Base-by-base conservation (phyloP, 345 rosid species). In the Adansonia digitata region DNA sequence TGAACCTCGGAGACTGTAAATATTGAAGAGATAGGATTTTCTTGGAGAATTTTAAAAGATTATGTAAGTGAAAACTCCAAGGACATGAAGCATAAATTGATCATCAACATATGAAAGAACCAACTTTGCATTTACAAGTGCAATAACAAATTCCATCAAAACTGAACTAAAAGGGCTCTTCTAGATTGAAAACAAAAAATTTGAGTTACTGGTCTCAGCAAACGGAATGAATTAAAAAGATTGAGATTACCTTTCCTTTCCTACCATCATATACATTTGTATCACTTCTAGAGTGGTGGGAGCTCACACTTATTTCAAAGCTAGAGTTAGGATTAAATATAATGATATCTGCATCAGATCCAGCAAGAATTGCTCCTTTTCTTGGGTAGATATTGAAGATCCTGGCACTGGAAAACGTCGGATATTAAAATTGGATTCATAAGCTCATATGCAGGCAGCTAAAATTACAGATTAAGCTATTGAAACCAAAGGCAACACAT, bases 261-360 rank as follows among this genome's bases (percentile, higher is more conserved):
- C 84, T 82, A 22, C 96, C 94, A 52, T 95, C 98, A 24, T 79
- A 95, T 51, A 90, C 92, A 72, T 95, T 95, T 39, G 97, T 95
- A 86, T 95, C 98, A 24, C 83, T 71, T 89, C 88, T 86, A 35
- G 99, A 90, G 74, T 93, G 97, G 78, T 95, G 99, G 73, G 89
- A 82, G 79, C 74, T 89, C 67, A 89, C 77, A 81, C 85, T 91
- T 48, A 95, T 90, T 80, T 80, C 88, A 60, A 89, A 86, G 83
- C 87, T 95, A 15, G 97, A 80, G 80, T 91, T 90, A 62, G 99
- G 99, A 72, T 95, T 91, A 77, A 95, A 62, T 73, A 93, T 91
- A 2, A 93, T 93, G 42, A 95, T 93, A 82, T 95, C 99, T 52
- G 99, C 99, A 86, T 95, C 98, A 8, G 98, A 94, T 73, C 98